Evolutionary conservation across 2,329 filamentous ascomycete genomes (phyloP), one percentile per base, ranked within the genome.

Genomic region (Nemania sp.): DNA sequence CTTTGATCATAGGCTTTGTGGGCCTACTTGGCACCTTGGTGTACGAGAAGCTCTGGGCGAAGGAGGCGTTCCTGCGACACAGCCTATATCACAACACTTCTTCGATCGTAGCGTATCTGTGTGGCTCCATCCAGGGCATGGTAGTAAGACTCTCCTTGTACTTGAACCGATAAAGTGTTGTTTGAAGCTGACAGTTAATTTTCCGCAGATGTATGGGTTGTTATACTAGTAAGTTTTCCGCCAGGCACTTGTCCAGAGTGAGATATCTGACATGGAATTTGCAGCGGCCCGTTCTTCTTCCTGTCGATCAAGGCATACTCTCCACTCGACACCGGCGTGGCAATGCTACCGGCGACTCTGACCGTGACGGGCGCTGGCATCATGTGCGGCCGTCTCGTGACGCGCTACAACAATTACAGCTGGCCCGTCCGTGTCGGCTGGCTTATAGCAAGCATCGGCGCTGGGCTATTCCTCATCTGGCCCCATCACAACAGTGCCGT

Each of bases 391-490:
- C 61, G 59, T 42, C 52, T 64, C 6, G 58, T 62, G 15, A 60
- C 59, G 15, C 57, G 57, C 7, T 61, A 52, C 43, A 61, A 61
- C 36, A 57, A 61, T 36, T 61, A 56, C 60, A 70, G 73, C 24
- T 73, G 70, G 70, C 64, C 72, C 12, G 69, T 74, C 52, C 70
- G 69, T 63, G 52, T 64, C 36, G 73, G 73, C 15, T 75, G 73
- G 71, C 60, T 66, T 36, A 5, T 65, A 5, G 54, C 52, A 1
- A 55, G 53, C 15, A 44, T 61, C 11, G 60, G 55, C 0, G 23
- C 54, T 1, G 61, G 37, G 11, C 33, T 66, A 6, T 58, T 53
- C 23, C 23, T 61, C 14, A 48, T 56, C 2, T 66, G 63, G 62
- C 57, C 53, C 2, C 20, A 49, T 41, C 56, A 66, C 40, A 51